Evolutionary conservation across 1,284 basidiomycete species (phyloP).

Genomic region (Trichosporon faecale): DNA sequence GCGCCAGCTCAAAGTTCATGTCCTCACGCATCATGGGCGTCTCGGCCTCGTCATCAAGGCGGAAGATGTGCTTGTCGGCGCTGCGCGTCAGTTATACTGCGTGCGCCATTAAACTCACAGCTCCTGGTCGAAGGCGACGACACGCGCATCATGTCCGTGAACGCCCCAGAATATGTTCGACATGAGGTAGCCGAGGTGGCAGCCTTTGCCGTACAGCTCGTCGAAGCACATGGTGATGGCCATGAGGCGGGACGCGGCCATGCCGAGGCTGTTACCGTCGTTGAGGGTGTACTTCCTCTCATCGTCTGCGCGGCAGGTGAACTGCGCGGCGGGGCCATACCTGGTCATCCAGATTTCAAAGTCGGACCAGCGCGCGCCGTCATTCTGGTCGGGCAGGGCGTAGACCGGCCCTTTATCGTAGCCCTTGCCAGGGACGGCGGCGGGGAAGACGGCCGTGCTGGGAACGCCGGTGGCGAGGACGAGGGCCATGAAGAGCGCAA

Average conservation of each 20-base stretch:
- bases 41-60: background rate
- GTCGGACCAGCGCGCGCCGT: conserved; percentile 11
- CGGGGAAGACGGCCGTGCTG: background rate
- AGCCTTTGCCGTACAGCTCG: background rate
- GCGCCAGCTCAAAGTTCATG: conserved; percentile 12
- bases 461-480: conserved; percentile 8
- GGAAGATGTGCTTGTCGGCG: background rate
- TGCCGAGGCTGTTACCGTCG: conserved; percentile 2
- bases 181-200: conserved; percentile 8
- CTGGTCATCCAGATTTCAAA: conserved; percentile 2
- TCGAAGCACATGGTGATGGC: conserved; percentile 8
- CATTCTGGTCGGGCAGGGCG: background rate
- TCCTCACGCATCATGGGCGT: background rate
- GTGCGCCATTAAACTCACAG: background rate
- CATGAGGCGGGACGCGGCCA: conserved; percentile 4
- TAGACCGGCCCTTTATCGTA: background rate
- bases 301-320: background rate
- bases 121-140: background rate
- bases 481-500: conserved; percentile 13
- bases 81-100: background rate
- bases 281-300: background rate
- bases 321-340: background rate
- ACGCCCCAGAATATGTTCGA: conserved; percentile 6
- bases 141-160: background rate
- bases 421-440: background rate